Conservation (phyloP, 768 basidiomycete species). For the Leucocoprinus sp. region DNA sequence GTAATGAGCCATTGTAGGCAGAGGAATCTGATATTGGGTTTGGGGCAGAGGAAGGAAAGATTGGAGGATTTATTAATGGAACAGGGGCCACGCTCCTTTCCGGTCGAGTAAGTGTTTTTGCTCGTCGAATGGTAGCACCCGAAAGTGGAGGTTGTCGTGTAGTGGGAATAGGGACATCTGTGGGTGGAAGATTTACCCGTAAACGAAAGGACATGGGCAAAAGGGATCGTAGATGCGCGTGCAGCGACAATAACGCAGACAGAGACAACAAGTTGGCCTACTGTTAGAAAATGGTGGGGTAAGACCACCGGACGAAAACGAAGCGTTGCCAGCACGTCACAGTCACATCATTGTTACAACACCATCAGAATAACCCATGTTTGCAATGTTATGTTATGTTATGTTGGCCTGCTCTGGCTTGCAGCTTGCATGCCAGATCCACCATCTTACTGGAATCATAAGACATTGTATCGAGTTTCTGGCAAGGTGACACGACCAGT, state of each 20-base stretch:
- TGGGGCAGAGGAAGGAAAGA: constrained; percentile 20
- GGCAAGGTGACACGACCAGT: too few species aligned
- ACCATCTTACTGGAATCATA: too few species aligned
- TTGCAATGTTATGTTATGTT: too few species aligned
- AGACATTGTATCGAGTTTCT: too few species aligned
- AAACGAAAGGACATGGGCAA: constrained; percentile 48
- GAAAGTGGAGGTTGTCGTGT: constrained; percentile 43
- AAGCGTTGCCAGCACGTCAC: constrained; percentile 12
- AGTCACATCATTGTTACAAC: constrained; percentile 10
- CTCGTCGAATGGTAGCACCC: constrained; percentile 65
- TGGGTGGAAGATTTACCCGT: constrained; percentile 40
- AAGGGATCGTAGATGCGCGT: constrained; percentile 18
- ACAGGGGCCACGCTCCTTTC: constrained; percentile 92
- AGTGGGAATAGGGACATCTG: constrained; percentile 66
- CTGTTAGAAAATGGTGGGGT: constrained; percentile 11
- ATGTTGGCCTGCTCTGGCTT: background rate
- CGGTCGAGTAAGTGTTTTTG: constrained; percentile 94
- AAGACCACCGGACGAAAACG: constrained; percentile 7
- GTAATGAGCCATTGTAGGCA: constrained; percentile 36
- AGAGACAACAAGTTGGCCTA: constrained; percentile 23
- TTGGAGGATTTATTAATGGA: constrained; percentile 85
- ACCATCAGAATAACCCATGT: too few species aligned
- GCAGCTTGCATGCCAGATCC: too few species aligned
- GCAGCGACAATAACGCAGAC: constrained; percentile 17
- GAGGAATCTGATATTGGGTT: constrained; percentile 25